These are phyloP conservation scores for Fusarium sarcochroum DNA, from an alignment of 2,329 filamentous ascomycete genomes.

Conservation along the genomic window DNA sequence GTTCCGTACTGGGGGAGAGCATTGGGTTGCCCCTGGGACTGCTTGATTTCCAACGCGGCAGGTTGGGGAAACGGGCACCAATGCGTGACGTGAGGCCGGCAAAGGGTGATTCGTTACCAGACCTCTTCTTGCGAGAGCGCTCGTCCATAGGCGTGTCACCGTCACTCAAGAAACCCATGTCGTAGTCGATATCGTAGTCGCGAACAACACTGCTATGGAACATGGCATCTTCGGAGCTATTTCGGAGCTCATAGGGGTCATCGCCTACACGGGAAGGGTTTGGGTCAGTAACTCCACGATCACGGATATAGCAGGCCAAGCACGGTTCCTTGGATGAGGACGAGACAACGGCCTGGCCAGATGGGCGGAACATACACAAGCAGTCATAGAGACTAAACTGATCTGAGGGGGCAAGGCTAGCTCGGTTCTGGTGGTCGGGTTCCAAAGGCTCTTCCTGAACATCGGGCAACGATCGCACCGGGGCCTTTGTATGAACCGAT, in stretches of 20 bases:
- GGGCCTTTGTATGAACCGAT: slow-evolving; percentile 61
- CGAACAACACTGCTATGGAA: slow-evolving; percentile 56
- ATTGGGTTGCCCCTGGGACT: slow-evolving; percentile 61
- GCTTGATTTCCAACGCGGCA: slow-evolving; percentile 65
- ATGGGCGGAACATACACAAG: slow-evolving; percentile 73
- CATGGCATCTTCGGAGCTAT: slow-evolving; percentile 58
- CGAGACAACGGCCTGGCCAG: slow-evolving; percentile 15
- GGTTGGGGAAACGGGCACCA: slow-evolving; percentile 70
- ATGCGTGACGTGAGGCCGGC: slow-evolving; percentile 75
- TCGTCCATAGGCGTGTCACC: slow-evolving; percentile 66
- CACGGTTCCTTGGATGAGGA: slow-evolving; percentile 9
- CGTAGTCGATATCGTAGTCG: slow-evolving; percentile 71
- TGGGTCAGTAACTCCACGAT: slow-evolving; percentile 33
- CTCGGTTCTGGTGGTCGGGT: slow-evolving; percentile 71
- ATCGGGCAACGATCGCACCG: slow-evolving; percentile 80
- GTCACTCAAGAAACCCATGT: slow-evolving; percentile 76
- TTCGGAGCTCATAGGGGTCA: slow-evolving; percentile 70
- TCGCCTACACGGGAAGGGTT: slow-evolving; percentile 64
- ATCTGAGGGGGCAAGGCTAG: slow-evolving; percentile 58
- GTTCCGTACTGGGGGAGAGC: slow-evolving; percentile 80
- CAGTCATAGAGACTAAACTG: slow-evolving; percentile 72
- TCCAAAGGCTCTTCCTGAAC: slow-evolving; percentile 87
- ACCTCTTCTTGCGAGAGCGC: slow-evolving; percentile 68
- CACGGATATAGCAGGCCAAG: slow-evolving; percentile 15
- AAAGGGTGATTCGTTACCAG: slow-evolving; percentile 70